Evolutionary conservation across 2,329 filamentous ascomycete species (phyloP).

Genomic region (Aspergillus sergii): DNA sequence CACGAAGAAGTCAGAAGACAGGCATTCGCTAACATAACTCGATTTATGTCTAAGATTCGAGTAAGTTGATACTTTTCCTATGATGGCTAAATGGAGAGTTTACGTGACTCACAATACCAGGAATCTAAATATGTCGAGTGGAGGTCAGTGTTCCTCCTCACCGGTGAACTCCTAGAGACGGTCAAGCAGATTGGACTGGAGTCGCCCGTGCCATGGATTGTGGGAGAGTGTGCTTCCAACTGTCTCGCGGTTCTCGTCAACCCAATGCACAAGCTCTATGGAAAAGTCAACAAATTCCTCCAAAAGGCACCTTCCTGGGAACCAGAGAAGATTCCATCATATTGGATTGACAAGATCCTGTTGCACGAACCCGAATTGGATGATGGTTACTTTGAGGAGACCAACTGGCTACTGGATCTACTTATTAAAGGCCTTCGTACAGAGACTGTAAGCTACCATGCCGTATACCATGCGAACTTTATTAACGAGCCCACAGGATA

Average conservation of each 20-base stretch:
- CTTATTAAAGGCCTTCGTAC: constrained; percentile 66
- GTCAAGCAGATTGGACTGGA: constrained; percentile 57
- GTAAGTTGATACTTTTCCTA: constrained; percentile 29
- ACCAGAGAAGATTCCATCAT: constrained; percentile 55
- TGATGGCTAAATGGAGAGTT: background rate
- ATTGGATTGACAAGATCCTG: constrained; percentile 70
- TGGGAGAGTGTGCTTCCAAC: constrained; percentile 73
- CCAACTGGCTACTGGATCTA: constrained; percentile 73
- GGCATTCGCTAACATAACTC: constrained; percentile 51
- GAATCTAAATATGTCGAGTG: constrained; percentile 74
- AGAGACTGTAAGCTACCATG: constrained; percentile 50
- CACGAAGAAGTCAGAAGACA: constrained; percentile 78
- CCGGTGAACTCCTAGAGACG: constrained; percentile 80
- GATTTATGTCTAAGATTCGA: constrained; percentile 53
- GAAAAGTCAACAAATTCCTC: constrained; percentile 83
- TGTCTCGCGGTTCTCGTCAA: constrained; percentile 71
- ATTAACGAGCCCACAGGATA: constrained; percentile 38
- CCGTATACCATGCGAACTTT: background rate
- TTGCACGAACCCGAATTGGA: constrained; percentile 73
- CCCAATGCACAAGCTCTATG: constrained; percentile 80
- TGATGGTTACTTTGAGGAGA: constrained; percentile 71
- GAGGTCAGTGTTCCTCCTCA: constrained; percentile 75
- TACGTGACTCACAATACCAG: constrained; percentile 34
- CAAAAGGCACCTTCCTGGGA: constrained; percentile 78
- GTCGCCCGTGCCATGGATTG: constrained; percentile 69